Evolutionary conservation across 2,329 filamentous ascomycete species (phyloP), one percentile per base, ranked within the genome.

Genomic region (Ophiocordyceps sinensis): DNA sequence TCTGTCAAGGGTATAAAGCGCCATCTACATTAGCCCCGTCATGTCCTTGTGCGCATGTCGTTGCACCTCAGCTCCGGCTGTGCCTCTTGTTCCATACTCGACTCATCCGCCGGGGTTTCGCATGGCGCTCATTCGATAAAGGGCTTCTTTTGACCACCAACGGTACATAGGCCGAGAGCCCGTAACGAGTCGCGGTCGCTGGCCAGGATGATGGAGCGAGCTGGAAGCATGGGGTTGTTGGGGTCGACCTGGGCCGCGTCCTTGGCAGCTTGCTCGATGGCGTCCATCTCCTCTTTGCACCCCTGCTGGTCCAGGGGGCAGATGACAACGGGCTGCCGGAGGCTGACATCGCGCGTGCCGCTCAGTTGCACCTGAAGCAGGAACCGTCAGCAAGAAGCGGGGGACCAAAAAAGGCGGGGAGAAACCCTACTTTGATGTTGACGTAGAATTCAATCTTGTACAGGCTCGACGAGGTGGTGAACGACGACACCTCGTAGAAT

Each of bases 371-470:
- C 89, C 89, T 96, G 30, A 19, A 13, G 3, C 12, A 51, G 38
- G 17, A 26, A 28, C 14, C 43, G 47, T 55, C 45, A 51, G 46
- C 40, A 38, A 7, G 13, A 14, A 15, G 29, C n/a, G 32, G 29
- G 3, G 26, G n/a, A 2, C 23, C 23, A 10, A 1, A 6, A 11
- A 15, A 9, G 4, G 3, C 3, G 9, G 13, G 28, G 13, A 19
- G 13, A 8, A 14, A 14, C 2, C 2, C 43, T 69, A 94, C 89
- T 77, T 94, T 95, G 47, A 96, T 85, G 40, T 79, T 87, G 41
- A 96, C 66, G 59, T 89, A 98, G 58, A 95, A 98, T 63, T 98
- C 89, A 57, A 98, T 94, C 63, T 95, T 96, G 68, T 98, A 98
- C 13, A 98, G 73, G 30, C 82, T 89, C 29, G 86, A 93, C 8